These are phyloP conservation scores for Pterula multifida DNA, from an alignment of 1,284 basidiomycete species.

Conservation along the genomic window DNA sequence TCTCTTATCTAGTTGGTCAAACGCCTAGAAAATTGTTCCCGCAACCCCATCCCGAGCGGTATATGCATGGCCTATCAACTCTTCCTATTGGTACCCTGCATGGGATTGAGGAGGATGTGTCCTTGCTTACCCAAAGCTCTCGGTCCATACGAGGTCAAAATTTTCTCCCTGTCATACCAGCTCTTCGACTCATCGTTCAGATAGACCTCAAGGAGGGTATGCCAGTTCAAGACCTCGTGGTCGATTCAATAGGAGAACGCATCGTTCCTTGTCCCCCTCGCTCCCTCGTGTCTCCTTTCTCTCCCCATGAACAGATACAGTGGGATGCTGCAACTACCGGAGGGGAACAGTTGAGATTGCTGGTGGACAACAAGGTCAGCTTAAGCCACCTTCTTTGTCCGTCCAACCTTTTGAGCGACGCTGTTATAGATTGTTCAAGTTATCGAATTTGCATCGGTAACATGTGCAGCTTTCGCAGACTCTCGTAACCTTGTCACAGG, in stretches of 20 bases:
- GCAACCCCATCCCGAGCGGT: constrained; percentile 68
- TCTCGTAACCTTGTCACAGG: constrained; percentile 64
- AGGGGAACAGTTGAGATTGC: constrained; percentile 44
- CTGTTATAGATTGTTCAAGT: constrained; percentile 60
- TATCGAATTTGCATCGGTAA: constrained; percentile 60
- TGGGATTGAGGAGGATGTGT: constrained; percentile 72
- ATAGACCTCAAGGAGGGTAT: constrained; percentile 36
- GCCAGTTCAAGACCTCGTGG: constrained; percentile 39
- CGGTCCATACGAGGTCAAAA: constrained; percentile 46
- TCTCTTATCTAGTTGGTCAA: constrained; percentile 68
- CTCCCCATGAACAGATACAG: constrained; percentile 56
- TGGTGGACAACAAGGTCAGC: constrained; percentile 49
- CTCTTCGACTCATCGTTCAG: constrained; percentile 10
- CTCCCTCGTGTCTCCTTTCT: constrained; percentile 44
- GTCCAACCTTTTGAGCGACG: constrained; percentile 5
- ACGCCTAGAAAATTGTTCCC: constrained; percentile 85
- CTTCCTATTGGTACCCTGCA: constrained; percentile 61
- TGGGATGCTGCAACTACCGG: constrained; percentile 37
- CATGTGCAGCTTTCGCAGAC: constrained; percentile 70
- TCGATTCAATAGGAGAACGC: constrained; percentile 46
- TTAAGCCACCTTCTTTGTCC: too few species aligned
- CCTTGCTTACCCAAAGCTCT: constrained; percentile 46
- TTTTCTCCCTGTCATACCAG: constrained; percentile 12
- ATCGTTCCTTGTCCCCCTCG: constrained; percentile 57
- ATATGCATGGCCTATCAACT: constrained; percentile 55